phyloP scores from a whole-genome alignment of 768 basidiomycete species.

The Macrolepiota albuminosa region DNA sequence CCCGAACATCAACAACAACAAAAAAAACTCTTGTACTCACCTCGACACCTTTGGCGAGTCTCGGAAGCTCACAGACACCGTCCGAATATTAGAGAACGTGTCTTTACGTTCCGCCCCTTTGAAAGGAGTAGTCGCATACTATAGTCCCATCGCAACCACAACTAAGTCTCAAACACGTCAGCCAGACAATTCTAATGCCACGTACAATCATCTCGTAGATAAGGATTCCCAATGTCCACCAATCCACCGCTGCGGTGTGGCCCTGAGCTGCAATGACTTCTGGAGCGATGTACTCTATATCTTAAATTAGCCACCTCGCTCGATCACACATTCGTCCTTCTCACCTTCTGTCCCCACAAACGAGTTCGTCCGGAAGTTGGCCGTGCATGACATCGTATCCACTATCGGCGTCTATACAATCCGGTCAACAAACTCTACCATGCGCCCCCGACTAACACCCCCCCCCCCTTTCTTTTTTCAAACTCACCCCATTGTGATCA shows the following conservation, averaged over 20 bases:
- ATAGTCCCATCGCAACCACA: constrained; percentile 10
- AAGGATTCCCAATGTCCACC: constrained; percentile 98
- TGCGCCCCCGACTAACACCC: not conserved
- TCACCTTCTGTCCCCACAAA: constrained; percentile 98
- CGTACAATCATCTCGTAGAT: constrained; percentile 99
- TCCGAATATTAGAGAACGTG: constrained; percentile 94
- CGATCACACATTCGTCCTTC: constrained; percentile 16
- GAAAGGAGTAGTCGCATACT: constrained; percentile 99
- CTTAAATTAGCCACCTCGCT: constrained; percentile 17
- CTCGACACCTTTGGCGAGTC: constrained; percentile 76
- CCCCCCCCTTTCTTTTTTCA: not conserved
- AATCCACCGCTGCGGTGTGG: constrained; percentile 97
- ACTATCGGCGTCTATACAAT: constrained; percentile 75
- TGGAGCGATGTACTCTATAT: constrained; percentile 94
- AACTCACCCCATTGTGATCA: constrained; percentile 83
- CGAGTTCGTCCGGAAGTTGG: constrained; percentile 96
- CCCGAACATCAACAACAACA: constrained; percentile 11
- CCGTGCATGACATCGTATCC: constrained; percentile 96
- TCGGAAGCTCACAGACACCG: constrained; percentile 80
- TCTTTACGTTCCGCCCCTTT: constrained; percentile 93
- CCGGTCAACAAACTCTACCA: constrained; percentile 10
- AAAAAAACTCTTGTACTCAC: constrained; percentile 36
- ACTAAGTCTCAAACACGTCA: constrained; percentile 27
- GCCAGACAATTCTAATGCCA: constrained; percentile 30
- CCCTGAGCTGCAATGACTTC: constrained; percentile 97